phyloP scores from a whole-genome alignment of 441 rosid species.

The Populus tomentosa region DNA sequence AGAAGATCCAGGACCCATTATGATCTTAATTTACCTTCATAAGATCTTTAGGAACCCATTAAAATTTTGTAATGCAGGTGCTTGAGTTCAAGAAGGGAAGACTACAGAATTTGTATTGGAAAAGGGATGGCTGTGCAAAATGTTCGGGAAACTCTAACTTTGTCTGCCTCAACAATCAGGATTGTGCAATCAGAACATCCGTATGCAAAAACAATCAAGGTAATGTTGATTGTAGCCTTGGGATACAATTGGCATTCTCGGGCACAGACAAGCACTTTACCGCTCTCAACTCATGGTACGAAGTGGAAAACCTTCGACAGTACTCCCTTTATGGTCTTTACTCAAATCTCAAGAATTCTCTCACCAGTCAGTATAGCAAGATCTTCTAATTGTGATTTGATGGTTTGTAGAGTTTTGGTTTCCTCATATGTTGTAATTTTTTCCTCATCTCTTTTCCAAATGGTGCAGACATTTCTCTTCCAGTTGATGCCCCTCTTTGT shows the following conservation, averaged over 20 bases:
- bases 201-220: conserved; percentile 69
- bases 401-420: conserved; percentile 17
- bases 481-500: conserved; percentile 6
- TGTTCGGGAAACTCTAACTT: conserved; percentile 50
- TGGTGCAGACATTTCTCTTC: neutral
- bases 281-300: conserved; percentile 90
- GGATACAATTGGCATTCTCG: conserved; percentile 90
- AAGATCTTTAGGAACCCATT: conserved; percentile 8
- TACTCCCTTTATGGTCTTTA: conserved; percentile 86
- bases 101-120: conserved; percentile 85
- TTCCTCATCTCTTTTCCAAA: neutral
- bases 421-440: conserved; percentile 16
- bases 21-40: neutral
- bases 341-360: conserved; percentile 67
- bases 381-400: conserved; percentile 46
- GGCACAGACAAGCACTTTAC: conserved; percentile 92
- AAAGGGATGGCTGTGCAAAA: conserved; percentile 81
- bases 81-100: conserved; percentile 89
- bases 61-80: conserved; percentile 41
- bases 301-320: conserved; percentile 81
- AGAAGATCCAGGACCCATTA: conserved; percentile 3
- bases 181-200: conserved; percentile 68
- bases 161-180: conserved; percentile 76
- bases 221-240: conserved; percentile 81
- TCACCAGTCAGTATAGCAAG: conserved; percentile 58